These are phyloP conservation scores for Haberlea rhodopensis DNA, from an alignment of 257 asterid species.

Conservation along the genomic window DNA sequence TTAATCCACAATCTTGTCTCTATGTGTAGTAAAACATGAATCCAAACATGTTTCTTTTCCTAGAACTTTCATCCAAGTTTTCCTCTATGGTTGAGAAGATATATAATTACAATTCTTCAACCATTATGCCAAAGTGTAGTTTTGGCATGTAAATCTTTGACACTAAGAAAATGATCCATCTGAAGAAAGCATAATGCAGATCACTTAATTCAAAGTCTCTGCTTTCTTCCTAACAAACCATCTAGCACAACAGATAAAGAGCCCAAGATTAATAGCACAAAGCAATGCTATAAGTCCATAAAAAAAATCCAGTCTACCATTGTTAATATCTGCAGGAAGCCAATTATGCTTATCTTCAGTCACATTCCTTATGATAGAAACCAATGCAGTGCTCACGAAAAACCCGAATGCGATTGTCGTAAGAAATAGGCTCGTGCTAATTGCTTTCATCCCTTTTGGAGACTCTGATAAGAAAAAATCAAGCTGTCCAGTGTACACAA, in stretches of 20 bases:
- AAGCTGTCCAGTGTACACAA: conserved; percentile 30
- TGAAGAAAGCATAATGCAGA: not conserved
- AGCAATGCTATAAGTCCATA: conserved; percentile 21
- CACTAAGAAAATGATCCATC: too few relatives aligned
- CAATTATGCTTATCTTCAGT: conserved; percentile 22
- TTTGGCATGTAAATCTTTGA: not conserved
- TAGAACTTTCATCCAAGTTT: too few relatives aligned
- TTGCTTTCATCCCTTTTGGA: conserved; percentile 32
- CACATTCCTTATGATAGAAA: conserved; percentile 12
- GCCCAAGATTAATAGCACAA: conserved; percentile 22
- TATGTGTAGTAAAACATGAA: not conserved
- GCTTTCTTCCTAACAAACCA: conserved; percentile 25
- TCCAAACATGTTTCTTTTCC: too few relatives aligned
- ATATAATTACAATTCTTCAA: not conserved
- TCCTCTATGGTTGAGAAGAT: not conserved
- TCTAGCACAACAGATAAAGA: conserved; percentile 20
- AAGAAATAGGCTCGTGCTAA: conserved; percentile 31
- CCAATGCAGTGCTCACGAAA: conserved; percentile 20
- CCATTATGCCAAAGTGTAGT: not conserved
- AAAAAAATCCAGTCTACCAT: conserved; percentile 26
- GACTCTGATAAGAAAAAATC: conserved; percentile 34
- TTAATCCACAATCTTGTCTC: not conserved
- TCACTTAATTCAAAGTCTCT: not conserved
- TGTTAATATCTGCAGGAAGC: conserved; percentile 27
- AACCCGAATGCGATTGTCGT: conserved; percentile 29